Percentiles rank a stretch among this genome's conserved stretches.
Evolutionary conservation across 352 stramenopile genomes (phyloP).

Genomic region (Phytopythium chamaehyphon): DNA sequence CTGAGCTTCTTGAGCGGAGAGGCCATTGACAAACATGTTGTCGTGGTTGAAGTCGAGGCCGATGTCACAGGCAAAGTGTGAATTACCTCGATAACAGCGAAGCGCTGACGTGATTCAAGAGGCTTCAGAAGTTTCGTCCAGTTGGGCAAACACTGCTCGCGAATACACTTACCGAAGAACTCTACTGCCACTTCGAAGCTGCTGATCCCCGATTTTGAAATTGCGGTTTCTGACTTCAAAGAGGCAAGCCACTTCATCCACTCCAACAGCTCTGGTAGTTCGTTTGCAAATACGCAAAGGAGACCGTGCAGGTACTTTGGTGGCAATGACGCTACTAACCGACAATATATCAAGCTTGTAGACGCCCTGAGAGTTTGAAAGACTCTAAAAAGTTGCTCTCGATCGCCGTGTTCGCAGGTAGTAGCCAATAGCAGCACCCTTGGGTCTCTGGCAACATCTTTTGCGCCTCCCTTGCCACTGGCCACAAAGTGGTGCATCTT

Average conservation of each 20-base stretch:
- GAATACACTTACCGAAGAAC: slow-evolving; percentile 37
- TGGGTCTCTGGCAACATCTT: slow-evolving; percentile 9
- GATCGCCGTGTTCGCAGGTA: slow-evolving; percentile 38
- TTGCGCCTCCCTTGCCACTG: slow-evolving; percentile 3
- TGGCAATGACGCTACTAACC: slow-evolving; percentile 28
- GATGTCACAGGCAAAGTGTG: slow-evolving; percentile 14
- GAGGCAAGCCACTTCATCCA: slow-evolving; percentile 63
- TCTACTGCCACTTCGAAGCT: slow-evolving; percentile 13
- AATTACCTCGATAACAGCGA: slow-evolving; percentile 29
- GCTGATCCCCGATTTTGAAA: slow-evolving; percentile 11
- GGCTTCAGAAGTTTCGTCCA: slow-evolving; percentile 45
- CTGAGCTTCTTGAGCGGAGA: slow-evolving; percentile 42
- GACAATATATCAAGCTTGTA: slow-evolving; percentile 31
- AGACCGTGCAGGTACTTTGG: slow-evolving; percentile 52
- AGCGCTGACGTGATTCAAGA: slow-evolving; percentile 17
- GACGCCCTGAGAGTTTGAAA: slow-evolving; percentile 43
- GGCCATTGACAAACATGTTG: slow-evolving; percentile 9
- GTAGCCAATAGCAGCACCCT: slow-evolving; percentile 29
- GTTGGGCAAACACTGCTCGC: slow-evolving; percentile 36
- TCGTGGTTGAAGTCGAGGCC: slow-evolving; percentile 3
- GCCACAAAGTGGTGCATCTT: slow-evolving; percentile 38
- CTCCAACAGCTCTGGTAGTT: slow-evolving; percentile 30
- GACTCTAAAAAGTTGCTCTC: slow-evolving; percentile 42
- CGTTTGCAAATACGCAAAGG: slow-evolving; percentile 44
- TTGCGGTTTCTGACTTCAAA: too few species aligned